Base-by-base conservation (phyloP, 1,139 yeast species). In the Scheffersomyces stambukii region DNA sequence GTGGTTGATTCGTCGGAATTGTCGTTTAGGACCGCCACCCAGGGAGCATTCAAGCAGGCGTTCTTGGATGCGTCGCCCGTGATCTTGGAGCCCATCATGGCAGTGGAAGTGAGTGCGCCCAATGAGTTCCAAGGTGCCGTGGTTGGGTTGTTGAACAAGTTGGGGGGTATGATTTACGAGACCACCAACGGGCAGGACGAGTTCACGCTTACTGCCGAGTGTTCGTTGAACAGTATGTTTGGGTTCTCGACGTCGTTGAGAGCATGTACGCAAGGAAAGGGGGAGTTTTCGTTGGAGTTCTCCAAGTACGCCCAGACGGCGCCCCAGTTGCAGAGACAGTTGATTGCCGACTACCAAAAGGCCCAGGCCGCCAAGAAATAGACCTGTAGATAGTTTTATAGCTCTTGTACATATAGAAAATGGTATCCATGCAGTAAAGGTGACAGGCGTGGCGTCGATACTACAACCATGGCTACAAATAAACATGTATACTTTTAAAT, bases 211-310 rank as follows among this genome's bases (percentile, higher is more conserved):
- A 76, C 77, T 35, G 95, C 97, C 19, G 97, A 91, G 57, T 89
- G 97, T 64, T 82, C 98, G 9, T 77, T 93, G 60, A 88, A 88
- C 67, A 75, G 86, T 38, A 79, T 93, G 88, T 93, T 93, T 57
- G 98, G 98, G 13, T 86, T 91, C 57, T 95, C 97, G 8, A 85
- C 97, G 9, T 78, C 86, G 15, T 72, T 93, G 55, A 82, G 99
- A 68, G 97, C 98, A 21, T 81, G 85, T 38, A 91, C 98, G 14
- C 98, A 93, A 63, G 99, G 99, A 60, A 93, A 93, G 60, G 98
- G 98, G 48, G 98, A 93, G 62, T 93, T 93, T 56, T 77, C 95
- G 4, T 71, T 93, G 60, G 99, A 93, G 58, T 93, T 91, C 67
- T 79, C 84, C 54, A 85, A 86, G 51, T 91, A 91, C 57, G 75